Conservation (phyloP, 2,329 filamentous ascomycete genomes). For the Alternaria longipes region DNA sequence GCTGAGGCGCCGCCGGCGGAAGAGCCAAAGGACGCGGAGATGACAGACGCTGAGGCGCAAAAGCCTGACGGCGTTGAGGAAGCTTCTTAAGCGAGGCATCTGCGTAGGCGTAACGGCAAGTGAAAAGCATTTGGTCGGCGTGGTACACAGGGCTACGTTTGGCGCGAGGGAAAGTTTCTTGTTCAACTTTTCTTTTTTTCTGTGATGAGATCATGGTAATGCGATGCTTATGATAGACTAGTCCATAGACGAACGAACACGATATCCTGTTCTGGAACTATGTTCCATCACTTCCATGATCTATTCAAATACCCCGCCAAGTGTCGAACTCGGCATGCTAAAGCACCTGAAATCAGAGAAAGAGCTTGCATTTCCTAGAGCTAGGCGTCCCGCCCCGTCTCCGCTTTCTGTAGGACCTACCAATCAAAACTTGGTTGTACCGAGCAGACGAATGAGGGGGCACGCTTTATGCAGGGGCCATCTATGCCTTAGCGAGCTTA, state of each 20-base stretch:
- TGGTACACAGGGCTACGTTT: constrained; percentile 20
- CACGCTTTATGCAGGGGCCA: background rate
- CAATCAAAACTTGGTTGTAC: background rate
- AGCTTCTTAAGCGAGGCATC: constrained; percentile 30
- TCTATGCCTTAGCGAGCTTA: background rate
- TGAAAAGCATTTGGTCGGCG: constrained; percentile 34
- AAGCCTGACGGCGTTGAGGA: constrained; percentile 54
- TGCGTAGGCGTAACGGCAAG: constrained; percentile 16
- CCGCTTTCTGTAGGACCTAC: background rate
- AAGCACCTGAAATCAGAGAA: background rate
- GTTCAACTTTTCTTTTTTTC: constrained; percentile 15
- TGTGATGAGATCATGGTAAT: constrained; percentile 35
- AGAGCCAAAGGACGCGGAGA: constrained; percentile 60
- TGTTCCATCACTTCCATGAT: background rate
- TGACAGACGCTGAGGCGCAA: constrained; percentile 65
- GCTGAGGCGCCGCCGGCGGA: constrained; percentile 51
- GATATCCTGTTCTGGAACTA: constrained; percentile 9
- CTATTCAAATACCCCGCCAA: background rate
- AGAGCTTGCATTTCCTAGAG: background rate
- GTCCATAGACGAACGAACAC: constrained; percentile 35
- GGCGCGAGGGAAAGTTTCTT: constrained; percentile 12
- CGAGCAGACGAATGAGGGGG: background rate
- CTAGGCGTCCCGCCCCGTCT: background rate
- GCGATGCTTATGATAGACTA: constrained; percentile 43
- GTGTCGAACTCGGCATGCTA: background rate